Percentiles rank a stretch among this genome's conserved stretches.
phyloP scores from a whole-genome alignment of 371 early-diverging fungal species.

The Parasitella parasitica region DNA sequence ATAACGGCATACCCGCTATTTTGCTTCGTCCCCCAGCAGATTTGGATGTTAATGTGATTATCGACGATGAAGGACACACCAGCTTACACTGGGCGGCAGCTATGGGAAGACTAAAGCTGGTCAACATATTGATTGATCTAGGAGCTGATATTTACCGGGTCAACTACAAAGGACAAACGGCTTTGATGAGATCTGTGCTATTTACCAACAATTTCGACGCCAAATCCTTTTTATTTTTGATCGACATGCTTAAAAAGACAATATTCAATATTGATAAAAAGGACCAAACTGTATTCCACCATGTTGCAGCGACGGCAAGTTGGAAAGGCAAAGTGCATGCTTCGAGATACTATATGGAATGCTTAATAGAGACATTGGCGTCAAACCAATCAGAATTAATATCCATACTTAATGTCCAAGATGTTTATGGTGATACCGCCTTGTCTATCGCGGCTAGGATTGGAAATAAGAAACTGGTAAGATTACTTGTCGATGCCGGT shows the following conservation, averaged over 20 bases:
- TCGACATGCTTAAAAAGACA: conserved; percentile 73
- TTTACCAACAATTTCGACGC: conserved; percentile 83
- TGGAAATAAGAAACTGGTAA: conserved; percentile 73
- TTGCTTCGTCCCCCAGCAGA: conserved; percentile 55
- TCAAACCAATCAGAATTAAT: conserved; percentile 51
- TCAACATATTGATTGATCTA: conserved; percentile 66
- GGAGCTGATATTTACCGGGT: conserved; percentile 71
- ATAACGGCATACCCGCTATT: conserved; percentile 50
- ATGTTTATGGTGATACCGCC: conserved; percentile 88
- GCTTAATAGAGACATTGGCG: conserved; percentile 60
- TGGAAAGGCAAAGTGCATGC: conserved; percentile 71
- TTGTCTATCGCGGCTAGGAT: conserved; percentile 83
- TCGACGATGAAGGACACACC: conserved; percentile 93
- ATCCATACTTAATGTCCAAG: conserved; percentile 76
- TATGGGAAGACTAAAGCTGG: conserved; percentile 72
- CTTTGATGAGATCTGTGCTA: conserved; percentile 85
- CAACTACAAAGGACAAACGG: conserved; percentile 84
- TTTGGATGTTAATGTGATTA: conserved; percentile 75
- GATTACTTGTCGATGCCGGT: conserved; percentile 78
- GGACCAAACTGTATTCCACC: conserved; percentile 87
- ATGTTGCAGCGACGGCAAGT: conserved; percentile 75
- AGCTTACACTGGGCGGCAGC: conserved; percentile 95
- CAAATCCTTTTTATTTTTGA: conserved; percentile 74
- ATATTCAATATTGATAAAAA: conserved; percentile 74
- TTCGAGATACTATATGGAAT: conserved; percentile 83